Evolutionary conservation across 257 asterid species (phyloP), one percentile per base, ranked within the genome.

Genomic region (Asclepias syriaca): DNA sequence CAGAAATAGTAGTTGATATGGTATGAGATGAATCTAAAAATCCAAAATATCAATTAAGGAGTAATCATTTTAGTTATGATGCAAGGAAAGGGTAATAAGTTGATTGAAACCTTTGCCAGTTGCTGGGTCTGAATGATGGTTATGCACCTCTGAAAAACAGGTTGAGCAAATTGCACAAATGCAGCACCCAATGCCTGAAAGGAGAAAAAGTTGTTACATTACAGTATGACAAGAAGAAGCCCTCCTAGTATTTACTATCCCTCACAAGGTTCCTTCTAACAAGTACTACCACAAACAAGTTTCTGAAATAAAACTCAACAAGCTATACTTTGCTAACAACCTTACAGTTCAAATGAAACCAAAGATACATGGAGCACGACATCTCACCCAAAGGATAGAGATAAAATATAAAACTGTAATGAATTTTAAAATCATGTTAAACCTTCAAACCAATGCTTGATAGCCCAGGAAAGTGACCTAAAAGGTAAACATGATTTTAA

Each of bases 71-170:
- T 16, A 39, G 48, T 9, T 29, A 10, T 24, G 14, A 34, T 40
- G 39, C 68, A 45, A 46, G 50, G 69, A 71, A 53, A n/a, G 6
- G 22, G 69, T 29, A 77, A 51, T 68, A 57, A 56, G 74, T 69
- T 48, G 61, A 73, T 60, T 63, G 58, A 85, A 80, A 95, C 99
- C 99, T 95, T 95, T 65, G 98, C 98, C 85, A 87, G 45, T 74
- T 86, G 96, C 75, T 95, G 99, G 69, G 91, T 82, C 90, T 95
- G 98, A 77, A 95, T 88, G 85, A 89, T 85, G 84, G 83, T 84
- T 71, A 90, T 88, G 87, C 99, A 95, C 90, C 99, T 87, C 96
- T 88, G 96, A 73, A 82, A 92, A 73, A 92, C 99, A 57, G 99
- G 98, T 58, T 80, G 93, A 68, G 97, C 98, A 80, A 92, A 92